Conservation (phyloP, 2,329 filamentous ascomycete species). For the Chrysoporthe deuterocubensis region DNA sequence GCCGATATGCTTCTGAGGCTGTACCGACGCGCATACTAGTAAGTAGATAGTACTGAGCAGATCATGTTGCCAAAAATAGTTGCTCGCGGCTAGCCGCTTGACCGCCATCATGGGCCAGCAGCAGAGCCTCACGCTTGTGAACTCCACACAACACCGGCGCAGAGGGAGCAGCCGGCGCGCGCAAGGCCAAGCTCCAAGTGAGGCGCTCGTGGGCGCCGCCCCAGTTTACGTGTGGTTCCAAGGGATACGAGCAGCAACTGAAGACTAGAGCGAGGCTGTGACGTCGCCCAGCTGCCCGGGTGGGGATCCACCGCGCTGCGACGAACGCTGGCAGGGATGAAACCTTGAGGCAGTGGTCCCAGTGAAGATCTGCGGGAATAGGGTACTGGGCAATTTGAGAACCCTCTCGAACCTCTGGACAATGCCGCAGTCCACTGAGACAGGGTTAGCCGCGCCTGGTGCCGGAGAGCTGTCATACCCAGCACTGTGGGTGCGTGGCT, state of each 20-base stretch:
- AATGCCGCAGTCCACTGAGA: too few species aligned
- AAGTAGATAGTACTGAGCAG: neutral
- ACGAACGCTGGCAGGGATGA: neutral
- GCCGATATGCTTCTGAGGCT: too few species aligned
- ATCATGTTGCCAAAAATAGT: constrained; percentile 23
- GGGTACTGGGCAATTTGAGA: too few species aligned
- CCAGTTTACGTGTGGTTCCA: neutral
- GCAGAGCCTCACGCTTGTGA: constrained; percentile 17
- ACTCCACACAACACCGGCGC: neutral
- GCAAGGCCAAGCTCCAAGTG: neutral
- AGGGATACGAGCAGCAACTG: neutral
- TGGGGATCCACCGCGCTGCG: constrained; percentile 1
- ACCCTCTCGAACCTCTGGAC: too few species aligned
- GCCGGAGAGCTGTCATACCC: constrained; percentile 3
- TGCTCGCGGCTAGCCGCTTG: neutral
- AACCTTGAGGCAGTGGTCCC: neutral
- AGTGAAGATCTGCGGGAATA: neutral
- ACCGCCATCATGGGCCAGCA: neutral
- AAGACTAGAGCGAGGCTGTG: neutral
- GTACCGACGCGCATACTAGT: neutral
- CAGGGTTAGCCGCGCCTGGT: neutral
- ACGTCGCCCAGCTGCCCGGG: neutral
- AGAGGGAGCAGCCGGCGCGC: neutral
- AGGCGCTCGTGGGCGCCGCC: neutral
- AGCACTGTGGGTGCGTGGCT: neutral